Evolutionary conservation across 139 green algal species (phyloP).

Genomic region (Chlamydomonas sp.): DNA sequence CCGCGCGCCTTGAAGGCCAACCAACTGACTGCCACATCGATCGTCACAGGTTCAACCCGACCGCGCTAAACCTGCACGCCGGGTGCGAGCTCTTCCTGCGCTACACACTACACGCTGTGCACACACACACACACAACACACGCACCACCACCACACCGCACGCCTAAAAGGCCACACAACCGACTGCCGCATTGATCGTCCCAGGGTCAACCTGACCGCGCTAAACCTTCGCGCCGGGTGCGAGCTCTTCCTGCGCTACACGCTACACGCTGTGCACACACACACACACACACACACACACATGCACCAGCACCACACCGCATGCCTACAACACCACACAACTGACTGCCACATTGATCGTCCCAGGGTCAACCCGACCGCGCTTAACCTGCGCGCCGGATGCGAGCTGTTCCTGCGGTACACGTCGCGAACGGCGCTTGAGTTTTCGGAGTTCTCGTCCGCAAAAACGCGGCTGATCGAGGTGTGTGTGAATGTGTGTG

Average conservation of each 20-base stretch:
- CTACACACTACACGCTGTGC: constrained; percentile 10
- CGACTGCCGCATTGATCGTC: background rate
- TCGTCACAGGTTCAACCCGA: background rate
- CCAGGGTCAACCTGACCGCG: background rate
- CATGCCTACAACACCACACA: too few species aligned
- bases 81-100: constrained; percentile 5
- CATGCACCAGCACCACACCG: too few species aligned
- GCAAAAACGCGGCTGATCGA: constrained; percentile 76
- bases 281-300: too few species aligned
- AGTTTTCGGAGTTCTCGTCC: constrained; percentile 55
- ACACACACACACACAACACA: too few species aligned
- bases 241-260: constrained; percentile 9
- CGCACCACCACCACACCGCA: too few species aligned
- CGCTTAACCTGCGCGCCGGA: constrained; percentile 80
- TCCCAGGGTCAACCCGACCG: constrained; percentile 64
- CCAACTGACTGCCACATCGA: background rate
- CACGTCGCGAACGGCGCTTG: constrained; percentile 79
- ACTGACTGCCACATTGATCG: background rate
- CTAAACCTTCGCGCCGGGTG: background rate
- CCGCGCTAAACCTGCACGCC: background rate
- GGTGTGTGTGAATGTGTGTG: too few species aligned
- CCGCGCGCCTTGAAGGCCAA: too few species aligned
- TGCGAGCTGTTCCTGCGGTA: constrained; percentile 94
- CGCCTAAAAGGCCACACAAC: too few species aligned
- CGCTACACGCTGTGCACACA: constrained; percentile 9